phyloP scores from a whole-genome alignment of 1,139 yeast genomes.

The Pichia sp. region DNA sequence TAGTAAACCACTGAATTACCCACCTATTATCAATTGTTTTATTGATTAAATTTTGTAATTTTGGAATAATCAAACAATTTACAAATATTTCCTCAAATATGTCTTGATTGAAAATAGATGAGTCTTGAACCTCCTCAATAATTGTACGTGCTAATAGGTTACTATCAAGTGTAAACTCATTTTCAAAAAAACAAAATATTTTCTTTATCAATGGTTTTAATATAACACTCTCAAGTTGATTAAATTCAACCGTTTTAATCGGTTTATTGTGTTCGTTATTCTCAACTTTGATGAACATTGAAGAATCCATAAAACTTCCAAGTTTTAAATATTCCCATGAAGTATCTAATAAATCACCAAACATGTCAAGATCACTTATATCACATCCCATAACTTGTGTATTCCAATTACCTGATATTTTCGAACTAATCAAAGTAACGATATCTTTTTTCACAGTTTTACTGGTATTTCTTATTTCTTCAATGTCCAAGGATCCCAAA shows the following conservation, averaged over 20 bases:
- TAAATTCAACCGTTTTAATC: slow-evolving; percentile 13
- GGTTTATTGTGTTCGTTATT: background rate
- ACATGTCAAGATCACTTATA: slow-evolving; percentile 13
- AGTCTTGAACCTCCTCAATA: slow-evolving; percentile 33
- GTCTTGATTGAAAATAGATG: background rate
- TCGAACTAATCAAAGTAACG: background rate
- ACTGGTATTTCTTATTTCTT: background rate
- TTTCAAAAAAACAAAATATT: slow-evolving; percentile 26
- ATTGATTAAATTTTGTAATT: slow-evolving; percentile 29
- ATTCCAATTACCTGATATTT: background rate
- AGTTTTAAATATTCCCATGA: slow-evolving; percentile 2
- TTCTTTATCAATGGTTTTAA: slow-evolving; percentile 20
- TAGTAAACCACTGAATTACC: slow-evolving; percentile 40
- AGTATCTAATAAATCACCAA: slow-evolving; percentile 6
- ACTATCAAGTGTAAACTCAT: slow-evolving; percentile 31
- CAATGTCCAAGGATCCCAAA: background rate
- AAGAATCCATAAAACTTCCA: background rate
- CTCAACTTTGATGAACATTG: background rate
- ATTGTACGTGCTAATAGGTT: slow-evolving; percentile 30
- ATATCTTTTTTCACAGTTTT: background rate
- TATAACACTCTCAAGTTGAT: slow-evolving; percentile 33
- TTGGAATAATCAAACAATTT: slow-evolving; percentile 27
- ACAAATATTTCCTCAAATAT: slow-evolving; percentile 2
- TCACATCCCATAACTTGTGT: background rate
- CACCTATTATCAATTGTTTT: slow-evolving; percentile 31